Evolutionary conservation across 257 asterid species (phyloP).

Genomic region (Penstemon newberryi): DNA sequence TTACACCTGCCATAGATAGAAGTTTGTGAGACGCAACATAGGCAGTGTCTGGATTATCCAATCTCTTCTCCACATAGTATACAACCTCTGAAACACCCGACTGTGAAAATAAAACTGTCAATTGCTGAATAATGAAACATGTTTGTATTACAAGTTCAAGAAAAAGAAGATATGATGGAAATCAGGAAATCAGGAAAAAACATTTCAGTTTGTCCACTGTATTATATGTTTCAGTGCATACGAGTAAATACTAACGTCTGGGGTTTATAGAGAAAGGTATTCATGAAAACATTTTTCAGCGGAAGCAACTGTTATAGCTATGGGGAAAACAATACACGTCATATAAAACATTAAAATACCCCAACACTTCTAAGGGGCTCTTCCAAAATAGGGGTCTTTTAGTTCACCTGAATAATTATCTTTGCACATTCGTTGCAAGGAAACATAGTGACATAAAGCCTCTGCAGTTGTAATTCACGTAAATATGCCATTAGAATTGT

Average conservation of each 20-base stretch:
- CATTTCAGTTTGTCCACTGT: no score
- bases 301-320: no score
- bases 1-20: conserved; percentile 76
- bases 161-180: background rate
- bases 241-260: background rate
- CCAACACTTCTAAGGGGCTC: no score
- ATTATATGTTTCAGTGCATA: background rate
- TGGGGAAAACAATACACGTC: no score
- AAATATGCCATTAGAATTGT: conserved; percentile 18
- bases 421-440: conserved; percentile 97
- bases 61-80: conserved; percentile 75
- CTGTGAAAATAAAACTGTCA: conserved; percentile 43
- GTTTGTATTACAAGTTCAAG: background rate
- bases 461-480: conserved; percentile 53
- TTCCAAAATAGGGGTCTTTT: background rate
- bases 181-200: background rate
- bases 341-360: no score
- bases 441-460: conserved; percentile 90
- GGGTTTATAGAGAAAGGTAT: background rate
- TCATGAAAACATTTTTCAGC: background rate
- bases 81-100: conserved; percentile 91
- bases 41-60: conserved; percentile 55
- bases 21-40: conserved; percentile 84
- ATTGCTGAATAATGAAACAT: conserved; percentile 12
- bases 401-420: conserved; percentile 79